phyloP scores from a whole-genome alignment of 352 stramenopile species.

The Phytophthora lateralis region DNA sequence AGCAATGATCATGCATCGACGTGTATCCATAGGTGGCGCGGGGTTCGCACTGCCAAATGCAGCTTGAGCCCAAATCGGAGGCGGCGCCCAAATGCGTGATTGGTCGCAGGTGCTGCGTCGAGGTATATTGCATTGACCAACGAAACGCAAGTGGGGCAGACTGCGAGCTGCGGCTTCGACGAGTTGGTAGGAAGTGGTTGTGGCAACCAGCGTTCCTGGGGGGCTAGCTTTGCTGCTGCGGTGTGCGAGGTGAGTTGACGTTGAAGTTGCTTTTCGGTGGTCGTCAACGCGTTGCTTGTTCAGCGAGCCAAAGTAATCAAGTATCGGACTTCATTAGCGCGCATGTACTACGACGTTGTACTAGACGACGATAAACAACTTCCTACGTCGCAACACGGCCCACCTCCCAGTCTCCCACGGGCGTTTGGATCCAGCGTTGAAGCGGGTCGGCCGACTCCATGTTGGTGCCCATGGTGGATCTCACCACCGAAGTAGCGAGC shows the following conservation, averaged over 20 bases:
- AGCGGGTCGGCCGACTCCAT: conserved; percentile 13
- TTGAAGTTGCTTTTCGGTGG: conserved; percentile 23
- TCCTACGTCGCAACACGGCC: neutral
- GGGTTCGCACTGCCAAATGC: too few species aligned
- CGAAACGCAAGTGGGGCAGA: conserved; percentile 17
- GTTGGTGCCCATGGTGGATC: conserved; percentile 16
- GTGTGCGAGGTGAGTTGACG: neutral
- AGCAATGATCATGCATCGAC: neutral
- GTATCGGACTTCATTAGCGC: neutral
- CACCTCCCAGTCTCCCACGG: neutral
- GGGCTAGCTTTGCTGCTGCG: too few species aligned
- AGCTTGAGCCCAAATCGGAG: too few species aligned
- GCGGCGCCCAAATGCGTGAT: conserved; percentile 6
- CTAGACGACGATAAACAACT: too few species aligned
- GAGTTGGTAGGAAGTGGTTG: too few species aligned
- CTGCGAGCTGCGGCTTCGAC: too few species aligned
- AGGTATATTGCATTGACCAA: neutral
- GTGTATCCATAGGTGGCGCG: neutral
- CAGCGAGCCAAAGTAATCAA: conserved; percentile 10
- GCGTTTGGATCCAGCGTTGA: neutral
- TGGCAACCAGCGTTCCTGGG: too few species aligned
- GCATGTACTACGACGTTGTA: neutral
- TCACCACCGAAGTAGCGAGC: too few species aligned
- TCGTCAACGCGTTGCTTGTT: conserved; percentile 7
- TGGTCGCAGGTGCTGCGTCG: conserved; percentile 2